phyloP scores from a whole-genome alignment of 805 yeast genomes.

The Candida vaughaniae region DNA sequence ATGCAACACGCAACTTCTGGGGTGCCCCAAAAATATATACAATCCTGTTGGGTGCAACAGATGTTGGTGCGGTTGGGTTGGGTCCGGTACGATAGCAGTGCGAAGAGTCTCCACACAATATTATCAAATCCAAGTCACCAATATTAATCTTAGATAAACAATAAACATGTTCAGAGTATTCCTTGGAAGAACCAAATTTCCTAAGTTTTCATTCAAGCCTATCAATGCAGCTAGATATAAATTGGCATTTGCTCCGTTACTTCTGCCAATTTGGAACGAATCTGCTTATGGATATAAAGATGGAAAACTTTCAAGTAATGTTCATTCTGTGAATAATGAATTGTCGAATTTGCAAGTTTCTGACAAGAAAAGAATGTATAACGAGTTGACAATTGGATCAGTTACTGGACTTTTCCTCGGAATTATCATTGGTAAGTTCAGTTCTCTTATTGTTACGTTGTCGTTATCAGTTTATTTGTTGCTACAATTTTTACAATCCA shows the following conservation, averaged over 20 bases:
- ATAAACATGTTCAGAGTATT: slow-evolving; percentile 13
- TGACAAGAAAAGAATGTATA: slow-evolving; percentile 40
- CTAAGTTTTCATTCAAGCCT: slow-evolving; percentile 10
- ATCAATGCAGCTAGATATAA: slow-evolving; percentile 5
- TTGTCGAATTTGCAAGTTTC: slow-evolving; percentile 41
- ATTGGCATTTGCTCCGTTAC: slow-evolving; percentile 13
- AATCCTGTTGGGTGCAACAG: too few species aligned
- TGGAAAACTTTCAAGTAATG: background rate
- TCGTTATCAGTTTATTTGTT: slow-evolving; percentile 45
- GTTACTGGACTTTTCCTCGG: slow-evolving; percentile 61
- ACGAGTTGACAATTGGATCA: slow-evolving; percentile 63
- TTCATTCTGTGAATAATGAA: slow-evolving; percentile 12
- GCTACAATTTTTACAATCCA: slow-evolving; percentile 53
- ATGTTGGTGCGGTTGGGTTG: too few species aligned
- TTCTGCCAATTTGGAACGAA: slow-evolving; percentile 12
- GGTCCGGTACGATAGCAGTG: too few species aligned
- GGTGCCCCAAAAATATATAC: too few species aligned
- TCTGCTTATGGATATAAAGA: slow-evolving; percentile 1
- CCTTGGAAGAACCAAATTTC: slow-evolving; percentile 10
- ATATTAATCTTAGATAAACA: too few species aligned
- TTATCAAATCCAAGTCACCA: too few species aligned
- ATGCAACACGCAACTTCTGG: too few species aligned
- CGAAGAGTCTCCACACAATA: too few species aligned
- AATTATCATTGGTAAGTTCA: slow-evolving; percentile 58
- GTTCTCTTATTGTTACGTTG: slow-evolving; percentile 50